Base-by-base conservation (phyloP, 345 rosid genomes). In the Boechera stricta region DNA sequence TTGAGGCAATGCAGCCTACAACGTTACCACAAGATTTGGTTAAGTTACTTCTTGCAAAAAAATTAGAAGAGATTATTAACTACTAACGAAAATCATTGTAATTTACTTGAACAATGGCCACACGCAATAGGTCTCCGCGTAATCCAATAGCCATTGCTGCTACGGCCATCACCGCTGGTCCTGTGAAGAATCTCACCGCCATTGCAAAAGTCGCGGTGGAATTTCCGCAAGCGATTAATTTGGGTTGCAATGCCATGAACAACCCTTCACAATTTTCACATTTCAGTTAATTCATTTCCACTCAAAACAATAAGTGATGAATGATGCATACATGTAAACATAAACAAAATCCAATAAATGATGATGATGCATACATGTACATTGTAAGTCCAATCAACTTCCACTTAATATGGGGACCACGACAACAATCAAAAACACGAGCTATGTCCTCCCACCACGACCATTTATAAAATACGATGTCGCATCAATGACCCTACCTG, bases 161-260 rank as follows among this genome's bases (percentile, higher is more conserved):
- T 7, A 89, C 89, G 3, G 98, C 98, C 97, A 94, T 92, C 5
- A 94, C 94, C 0, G 92, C 93, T 49, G 98, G 98, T 41, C 98
- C 98, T 0, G 87, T 84, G 24, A 92, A 81, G 81, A 94, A 94
- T 42, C 98, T 77, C 58, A 92, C 92, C 3, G 89, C 92, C 97
- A 92, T 92, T 2, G 98, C 75, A 75, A 94, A 87, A 32, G 88
- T 8, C 0, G 98, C 98, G 8, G 89, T 61, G 0, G 93, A 75
- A 69, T 90, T 94, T 52, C 98, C 98, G 52, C 98, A 94, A 7
- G 98, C 98, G 10, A 94, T 94, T 10, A 94, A 86, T 71, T 82
- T 89, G 1, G 98, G 98, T 84, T 94, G 98, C 64, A 94, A 80
- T 31, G 98, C 98, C 98, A 94, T 94, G 85, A 94, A 94, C 81